Evolutionary conservation across 345 rosid genomes (phyloP), one percentile per base, ranked within the genome.

Genomic region (Psidium friedrichsthalianum): DNA sequence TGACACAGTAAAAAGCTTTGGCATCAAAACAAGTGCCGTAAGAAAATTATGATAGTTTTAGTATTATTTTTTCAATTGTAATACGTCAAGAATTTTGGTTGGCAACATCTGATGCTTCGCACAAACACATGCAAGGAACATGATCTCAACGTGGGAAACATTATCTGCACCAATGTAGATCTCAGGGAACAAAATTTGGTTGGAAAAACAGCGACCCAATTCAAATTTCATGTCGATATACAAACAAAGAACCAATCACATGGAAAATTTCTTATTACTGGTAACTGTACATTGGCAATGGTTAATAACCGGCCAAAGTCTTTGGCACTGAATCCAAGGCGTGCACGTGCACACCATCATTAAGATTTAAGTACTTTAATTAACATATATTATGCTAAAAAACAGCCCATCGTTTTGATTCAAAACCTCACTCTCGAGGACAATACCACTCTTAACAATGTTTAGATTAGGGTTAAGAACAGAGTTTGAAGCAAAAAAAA

Each of bases 391-490:
- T 44, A 58, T 40, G 51, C 69, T 58, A n/a, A 58, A 58, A n/a
- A 84, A 54, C 83, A 58, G 89, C 89, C 86, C 90, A 82, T 87
- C 32, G 89, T 88, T 87, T 89, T 69, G 83, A 54, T 56, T 27
- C 83, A 85, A 90, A 87, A 86, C 88, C 88, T 82, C 85, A 29
- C 64, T 18, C 55, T 42, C 76, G 47, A 16, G 61, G 61, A 84
- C 90, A 85, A 78, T 82, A 83, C 83, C 82, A 44, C 83, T 76
- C n/a, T 36, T 36, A 36, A n/a, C n/a, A 36, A 69, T 69, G 78
- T 36, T 69, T 69, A 36, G 47, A 11, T 20, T 36, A 36, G 78
- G 78, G 12, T 69, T 69, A 20, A 69, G 25, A 9, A 36, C 78
- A 9, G 20, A 36, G 78, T 69, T 69, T 20, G 25, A 58, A 29